Percentiles rank a stretch among this genome's conserved stretches.
Evolutionary conservation across 2,329 filamentous ascomycete species (phyloP).

Genomic region (Alternaria consortialis): DNA sequence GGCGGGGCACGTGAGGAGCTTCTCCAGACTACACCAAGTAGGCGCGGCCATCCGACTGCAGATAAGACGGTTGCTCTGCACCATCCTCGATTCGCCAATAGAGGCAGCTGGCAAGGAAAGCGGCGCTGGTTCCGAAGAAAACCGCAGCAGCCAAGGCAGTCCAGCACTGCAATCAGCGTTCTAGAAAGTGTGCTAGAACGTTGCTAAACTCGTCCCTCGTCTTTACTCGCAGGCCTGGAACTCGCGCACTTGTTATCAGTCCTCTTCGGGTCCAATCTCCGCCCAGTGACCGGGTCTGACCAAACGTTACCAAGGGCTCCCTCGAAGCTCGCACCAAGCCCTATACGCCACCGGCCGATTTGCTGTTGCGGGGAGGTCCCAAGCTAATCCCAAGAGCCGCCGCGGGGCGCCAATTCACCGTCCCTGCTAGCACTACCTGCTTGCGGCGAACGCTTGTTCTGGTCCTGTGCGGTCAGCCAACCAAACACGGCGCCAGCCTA

Average conservation of each 20-base stretch:
- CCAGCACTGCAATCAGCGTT: conserved; percentile 17
- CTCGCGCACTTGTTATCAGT: conserved; percentile 24
- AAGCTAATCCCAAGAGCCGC: conserved; percentile 26
- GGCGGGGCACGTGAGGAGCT: conserved; percentile 29
- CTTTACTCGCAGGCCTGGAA: not conserved
- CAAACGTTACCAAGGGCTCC: conserved; percentile 6
- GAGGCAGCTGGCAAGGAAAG: conserved; percentile 36
- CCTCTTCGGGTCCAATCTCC: conserved; percentile 26
- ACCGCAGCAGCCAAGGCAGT: conserved; percentile 24
- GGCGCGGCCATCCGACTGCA: conserved; percentile 21
- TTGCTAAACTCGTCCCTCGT: conserved; percentile 1
- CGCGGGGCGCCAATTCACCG: conserved; percentile 23
- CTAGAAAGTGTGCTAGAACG: conserved; percentile 36
- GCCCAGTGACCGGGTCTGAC: conserved; percentile 24
- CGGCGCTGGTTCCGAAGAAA: conserved; percentile 21
- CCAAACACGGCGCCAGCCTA: conserved; percentile 25
- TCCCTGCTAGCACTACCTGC: conserved; percentile 20
- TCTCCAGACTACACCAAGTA: conserved; percentile 22
- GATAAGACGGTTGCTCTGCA: conserved; percentile 16
- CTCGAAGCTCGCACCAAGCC: conserved; percentile 6
- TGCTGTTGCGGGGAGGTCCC: conserved; percentile 32
- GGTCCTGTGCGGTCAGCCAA: conserved; percentile 28
- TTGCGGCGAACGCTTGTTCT: conserved; percentile 29
- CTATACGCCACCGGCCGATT: conserved; percentile 67
- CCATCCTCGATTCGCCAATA: conserved; percentile 18